Evolutionary conservation across 305 asterid genomes (phyloP).

Genomic region (Caryopteris hybrid): DNA sequence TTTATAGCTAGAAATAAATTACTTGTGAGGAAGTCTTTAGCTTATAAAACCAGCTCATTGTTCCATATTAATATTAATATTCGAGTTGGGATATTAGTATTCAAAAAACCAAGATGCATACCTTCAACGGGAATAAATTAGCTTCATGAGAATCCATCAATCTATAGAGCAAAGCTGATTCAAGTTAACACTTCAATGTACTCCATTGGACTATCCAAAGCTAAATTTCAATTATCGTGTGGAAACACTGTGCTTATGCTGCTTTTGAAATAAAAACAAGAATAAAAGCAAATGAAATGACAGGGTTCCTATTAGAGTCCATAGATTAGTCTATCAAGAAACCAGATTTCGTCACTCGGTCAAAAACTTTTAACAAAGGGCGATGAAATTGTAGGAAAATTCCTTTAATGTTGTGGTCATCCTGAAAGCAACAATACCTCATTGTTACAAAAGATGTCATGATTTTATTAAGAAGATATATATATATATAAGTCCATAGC

Average conservation of each 20-base stretch:
- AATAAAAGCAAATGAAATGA: constrained; percentile 32
- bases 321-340: constrained; percentile 27
- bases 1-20: not conserved
- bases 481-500: not conserved
- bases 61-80: not conserved
- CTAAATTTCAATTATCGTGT: constrained; percentile 15
- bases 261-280: constrained; percentile 12
- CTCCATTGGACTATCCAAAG: not conserved
- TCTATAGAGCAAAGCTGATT: too few relatives aligned
- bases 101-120: not conserved
- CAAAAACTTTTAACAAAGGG: constrained; percentile 27
- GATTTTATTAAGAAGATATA: not conserved
- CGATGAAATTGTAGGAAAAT: constrained; percentile 8
- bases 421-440: constrained; percentile 16
- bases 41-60: not conserved
- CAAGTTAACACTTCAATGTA: too few relatives aligned
- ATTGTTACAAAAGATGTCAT: not conserved
- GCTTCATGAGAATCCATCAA: not conserved
- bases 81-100: not conserved
- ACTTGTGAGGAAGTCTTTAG: not conserved
- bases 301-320: constrained; percentile 25
- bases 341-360: constrained; percentile 33
- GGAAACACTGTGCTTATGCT: constrained; percentile 3
- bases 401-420: constrained; percentile 17
- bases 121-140: not conserved